These are phyloP conservation scores for Gossypium schwendimanii DNA, from an alignment of 441 rosid genomes.

Conservation along the genomic window DNA sequence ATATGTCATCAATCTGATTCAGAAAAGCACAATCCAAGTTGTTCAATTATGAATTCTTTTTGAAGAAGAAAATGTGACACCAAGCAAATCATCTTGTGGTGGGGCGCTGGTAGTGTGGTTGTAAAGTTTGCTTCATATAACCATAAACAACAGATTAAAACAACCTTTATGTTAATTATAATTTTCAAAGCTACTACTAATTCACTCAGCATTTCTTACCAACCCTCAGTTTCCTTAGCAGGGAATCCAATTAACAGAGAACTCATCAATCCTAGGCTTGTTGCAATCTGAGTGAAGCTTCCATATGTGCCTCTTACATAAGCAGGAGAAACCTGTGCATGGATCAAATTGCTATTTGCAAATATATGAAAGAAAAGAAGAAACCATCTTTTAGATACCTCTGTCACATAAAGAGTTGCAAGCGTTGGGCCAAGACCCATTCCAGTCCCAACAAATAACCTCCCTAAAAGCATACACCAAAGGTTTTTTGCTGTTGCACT, in stretches of 20 bases:
- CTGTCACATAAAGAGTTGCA: constrained; percentile 71
- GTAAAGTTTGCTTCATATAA: neutral
- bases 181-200: constrained; percentile 11
- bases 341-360: constrained; percentile 4
- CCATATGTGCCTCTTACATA: constrained; percentile 93
- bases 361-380: neutral
- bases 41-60: neutral
- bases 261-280: constrained; percentile 78
- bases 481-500: constrained; percentile 57
- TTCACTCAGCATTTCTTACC: constrained; percentile 47
- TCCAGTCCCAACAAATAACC: constrained; percentile 66
- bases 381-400: constrained; percentile 35
- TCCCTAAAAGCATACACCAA: constrained; percentile 69
- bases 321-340: constrained; percentile 74
- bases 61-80: neutral
- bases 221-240: constrained; percentile 59
- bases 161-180: neutral
- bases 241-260: constrained; percentile 78
- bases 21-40: neutral
- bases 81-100: neutral
- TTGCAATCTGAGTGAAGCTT: constrained; percentile 87
- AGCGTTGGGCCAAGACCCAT: constrained; percentile 76
- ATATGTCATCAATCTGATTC: constrained; percentile 2
- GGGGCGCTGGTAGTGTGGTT: neutral
- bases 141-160: constrained; percentile 4